These are phyloP conservation scores for Ulmus americana DNA, from an alignment of 331 rosid species.

Conservation along the genomic window DNA sequence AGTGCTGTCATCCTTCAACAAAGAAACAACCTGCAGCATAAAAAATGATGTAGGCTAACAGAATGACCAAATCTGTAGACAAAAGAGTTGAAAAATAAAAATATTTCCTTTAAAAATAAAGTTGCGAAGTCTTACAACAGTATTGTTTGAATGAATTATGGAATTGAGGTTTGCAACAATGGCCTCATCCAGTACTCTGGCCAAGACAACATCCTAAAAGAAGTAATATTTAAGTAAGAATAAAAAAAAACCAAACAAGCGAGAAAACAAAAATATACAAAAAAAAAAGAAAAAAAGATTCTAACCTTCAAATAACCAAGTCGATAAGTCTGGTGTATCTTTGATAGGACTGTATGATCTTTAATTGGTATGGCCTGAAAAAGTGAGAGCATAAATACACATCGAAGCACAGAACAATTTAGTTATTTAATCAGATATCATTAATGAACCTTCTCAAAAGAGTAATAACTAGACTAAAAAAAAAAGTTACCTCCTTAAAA, in stretches of 20 bases:
- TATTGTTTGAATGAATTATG: constrained; percentile 82
- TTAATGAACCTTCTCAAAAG: constrained; percentile 9
- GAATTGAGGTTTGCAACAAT: constrained; percentile 71
- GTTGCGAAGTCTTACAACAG: constrained; percentile 47
- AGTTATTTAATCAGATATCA: constrained; percentile 9
- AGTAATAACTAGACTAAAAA: constrained; percentile 3
- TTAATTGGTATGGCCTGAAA: constrained; percentile 86
- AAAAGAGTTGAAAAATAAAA: constrained; percentile 15
- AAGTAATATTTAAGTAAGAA: constrained; percentile 26
- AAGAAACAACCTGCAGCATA: constrained; percentile 67
- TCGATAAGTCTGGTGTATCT: constrained; percentile 95
- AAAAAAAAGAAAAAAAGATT: background rate
- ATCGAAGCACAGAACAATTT: constrained; percentile 5
- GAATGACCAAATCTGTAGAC: constrained; percentile 8
- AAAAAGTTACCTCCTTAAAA: constrained; percentile 74
- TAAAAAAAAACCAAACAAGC: constrained; percentile 17
- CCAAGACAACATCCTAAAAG: constrained; percentile 83
- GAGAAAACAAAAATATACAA: constrained; percentile 4
- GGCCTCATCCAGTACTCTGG: constrained; percentile 78
- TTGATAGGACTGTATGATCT: constrained; percentile 64
- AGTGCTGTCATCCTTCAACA: constrained; percentile 73
- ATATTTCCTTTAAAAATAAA: constrained; percentile 30
- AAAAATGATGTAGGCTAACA: constrained; percentile 16
- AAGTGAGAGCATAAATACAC: constrained; percentile 13
- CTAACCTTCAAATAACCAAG: constrained; percentile 86